Conservation (phyloP, 2,329 filamentous ascomycete genomes). For the Monosporascus sp. region DNA sequence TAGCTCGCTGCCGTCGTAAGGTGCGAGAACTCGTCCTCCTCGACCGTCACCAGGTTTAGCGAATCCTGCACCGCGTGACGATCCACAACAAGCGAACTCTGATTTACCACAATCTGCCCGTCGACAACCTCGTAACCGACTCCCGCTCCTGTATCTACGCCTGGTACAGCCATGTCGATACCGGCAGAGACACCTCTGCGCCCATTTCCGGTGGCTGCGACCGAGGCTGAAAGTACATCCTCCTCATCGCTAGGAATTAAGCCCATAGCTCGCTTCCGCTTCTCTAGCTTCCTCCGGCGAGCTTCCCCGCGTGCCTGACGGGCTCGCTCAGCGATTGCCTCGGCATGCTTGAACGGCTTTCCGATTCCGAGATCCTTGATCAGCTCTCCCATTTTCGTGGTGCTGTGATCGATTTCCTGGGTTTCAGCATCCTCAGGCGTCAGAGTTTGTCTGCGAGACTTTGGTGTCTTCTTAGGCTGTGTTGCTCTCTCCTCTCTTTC, state of each 20-base stretch:
- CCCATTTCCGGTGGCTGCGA: conserved; percentile 14
- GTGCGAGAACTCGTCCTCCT: conserved; percentile 74
- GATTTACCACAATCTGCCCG: conserved; percentile 67
- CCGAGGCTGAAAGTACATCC: conserved; percentile 10
- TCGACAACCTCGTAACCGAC: conserved; percentile 54
- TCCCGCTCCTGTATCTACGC: conserved; percentile 21
- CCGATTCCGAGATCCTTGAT: conserved; percentile 66
- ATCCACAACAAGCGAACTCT: conserved; percentile 62
- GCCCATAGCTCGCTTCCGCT: conserved; percentile 27
- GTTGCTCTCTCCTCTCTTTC: conserved; percentile 15
- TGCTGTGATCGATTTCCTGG: conserved; percentile 58
- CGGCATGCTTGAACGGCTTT: conserved; percentile 69
- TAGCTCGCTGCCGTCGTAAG: conserved; percentile 66
- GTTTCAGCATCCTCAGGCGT: conserved; percentile 62
- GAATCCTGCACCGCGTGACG: conserved; percentile 56
- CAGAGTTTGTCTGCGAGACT: conserved; percentile 36
- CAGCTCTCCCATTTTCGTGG: conserved; percentile 67
- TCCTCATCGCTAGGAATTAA: conserved; percentile 14
- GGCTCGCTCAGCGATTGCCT: conserved; percentile 66
- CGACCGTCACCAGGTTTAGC: conserved; percentile 51
- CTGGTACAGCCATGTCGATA: conserved; percentile 12
- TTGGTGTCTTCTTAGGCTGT: conserved; percentile 16
- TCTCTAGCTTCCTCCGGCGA: conserved; percentile 36
- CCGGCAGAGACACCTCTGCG: conserved; percentile 12
- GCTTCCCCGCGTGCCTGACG: conserved; percentile 31